These are phyloP conservation scores for Zoysia japonica DNA, from an alignment of 176 grass and related monocot genomes.

Conservation along the genomic window DNA sequence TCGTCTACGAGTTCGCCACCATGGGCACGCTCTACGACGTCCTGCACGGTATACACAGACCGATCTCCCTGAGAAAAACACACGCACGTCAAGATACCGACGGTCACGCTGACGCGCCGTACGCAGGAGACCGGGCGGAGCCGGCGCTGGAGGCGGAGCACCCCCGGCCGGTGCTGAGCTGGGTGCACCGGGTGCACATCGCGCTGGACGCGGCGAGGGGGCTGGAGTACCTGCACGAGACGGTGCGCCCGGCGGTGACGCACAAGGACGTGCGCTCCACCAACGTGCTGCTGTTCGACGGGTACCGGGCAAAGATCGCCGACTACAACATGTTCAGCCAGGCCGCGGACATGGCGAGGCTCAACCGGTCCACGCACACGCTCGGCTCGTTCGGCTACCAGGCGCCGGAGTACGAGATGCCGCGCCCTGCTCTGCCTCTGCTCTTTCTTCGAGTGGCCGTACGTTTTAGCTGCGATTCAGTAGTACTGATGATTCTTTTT, in stretches of 20 bases:
- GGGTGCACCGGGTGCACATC: constrained; percentile 54
- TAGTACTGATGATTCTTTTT: neutral
- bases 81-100: too few relatives aligned
- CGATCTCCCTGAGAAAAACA: too few relatives aligned
- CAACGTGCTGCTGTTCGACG: constrained; percentile 70
- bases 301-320: constrained; percentile 55
- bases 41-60: constrained; percentile 31
- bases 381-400: constrained; percentile 69
- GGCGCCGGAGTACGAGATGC: constrained; percentile 53
- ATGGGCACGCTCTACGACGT: constrained; percentile 64
- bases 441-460: neutral
- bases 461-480: neutral
- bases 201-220: constrained; percentile 64
- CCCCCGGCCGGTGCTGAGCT: constrained; percentile 45
- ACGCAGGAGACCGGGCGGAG: neutral
- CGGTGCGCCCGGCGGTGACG: constrained; percentile 44
- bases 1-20: constrained; percentile 59
- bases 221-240: constrained; percentile 75
- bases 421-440: neutral
- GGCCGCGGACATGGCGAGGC: constrained; percentile 56
- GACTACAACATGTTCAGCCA: constrained; percentile 80
- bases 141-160: neutral
- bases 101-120: neutral
- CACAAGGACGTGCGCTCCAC: constrained; percentile 65
- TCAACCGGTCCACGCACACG: constrained; percentile 58